These are phyloP conservation scores for Dinochytrium kinnereticum DNA, from an alignment of 371 early-diverging fungal species.

Conservation along the genomic window DNA sequence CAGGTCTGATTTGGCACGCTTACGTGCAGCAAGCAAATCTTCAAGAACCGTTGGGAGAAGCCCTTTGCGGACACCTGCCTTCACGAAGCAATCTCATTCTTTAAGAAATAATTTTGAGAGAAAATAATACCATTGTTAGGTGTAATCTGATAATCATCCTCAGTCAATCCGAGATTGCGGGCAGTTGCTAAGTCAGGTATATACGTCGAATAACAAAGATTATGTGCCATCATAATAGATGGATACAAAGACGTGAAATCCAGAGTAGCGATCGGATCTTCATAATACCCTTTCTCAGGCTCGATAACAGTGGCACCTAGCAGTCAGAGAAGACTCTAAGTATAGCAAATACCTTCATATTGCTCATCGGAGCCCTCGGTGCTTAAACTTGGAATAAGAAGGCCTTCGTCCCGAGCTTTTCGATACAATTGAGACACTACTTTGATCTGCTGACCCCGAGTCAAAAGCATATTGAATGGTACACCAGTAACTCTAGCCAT, in stretches of 20 bases:
- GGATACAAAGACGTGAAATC: conserved; percentile 99
- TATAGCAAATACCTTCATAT: background rate
- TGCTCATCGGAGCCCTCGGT: conserved; percentile 61
- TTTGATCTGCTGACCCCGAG: conserved; percentile 98
- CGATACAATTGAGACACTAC: conserved; percentile 97
- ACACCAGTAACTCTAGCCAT: conserved; percentile 97
- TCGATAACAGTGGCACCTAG: conserved; percentile 99
- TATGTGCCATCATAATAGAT: conserved; percentile 99
- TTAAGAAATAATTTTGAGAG: background rate
- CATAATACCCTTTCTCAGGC: conserved; percentile 96
- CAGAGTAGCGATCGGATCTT: conserved; percentile 96
- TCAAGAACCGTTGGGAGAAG: conserved; percentile 94
- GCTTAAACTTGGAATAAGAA: conserved; percentile 92
- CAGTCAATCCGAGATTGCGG: conserved; percentile 67
- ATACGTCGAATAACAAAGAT: conserved; percentile 98
- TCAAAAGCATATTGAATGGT: conserved; percentile 95
- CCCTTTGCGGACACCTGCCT: conserved; percentile 79
- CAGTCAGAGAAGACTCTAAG: conserved; percentile 46
- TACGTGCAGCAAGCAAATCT: conserved; percentile 94
- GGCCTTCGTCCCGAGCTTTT: conserved; percentile 81
- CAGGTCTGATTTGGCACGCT: conserved; percentile 92
- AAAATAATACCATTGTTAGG: conserved; percentile 76
- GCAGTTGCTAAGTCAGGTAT: conserved; percentile 48
- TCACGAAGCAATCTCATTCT: conserved; percentile 41
- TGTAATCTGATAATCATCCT: conserved; percentile 86